Conservation (phyloP, 2,329 filamentous ascomycete species). For the Aspergillus pseudoterreus region DNA sequence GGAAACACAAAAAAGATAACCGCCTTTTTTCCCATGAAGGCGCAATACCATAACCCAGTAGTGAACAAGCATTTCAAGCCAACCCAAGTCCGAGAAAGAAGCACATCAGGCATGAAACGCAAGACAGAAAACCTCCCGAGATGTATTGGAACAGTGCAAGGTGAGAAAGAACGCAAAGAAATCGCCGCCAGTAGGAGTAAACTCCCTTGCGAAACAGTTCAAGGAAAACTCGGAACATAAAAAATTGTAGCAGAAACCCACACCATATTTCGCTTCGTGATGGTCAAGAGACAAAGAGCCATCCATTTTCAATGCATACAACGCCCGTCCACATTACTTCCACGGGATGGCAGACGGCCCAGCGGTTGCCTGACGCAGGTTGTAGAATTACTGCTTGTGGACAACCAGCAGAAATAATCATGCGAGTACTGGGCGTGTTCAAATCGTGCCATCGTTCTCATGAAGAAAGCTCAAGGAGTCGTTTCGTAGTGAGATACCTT, state of each 20-base stretch:
- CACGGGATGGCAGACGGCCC: background rate
- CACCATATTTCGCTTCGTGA: slow-evolving; percentile 14
- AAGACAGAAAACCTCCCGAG: slow-evolving; percentile 17
- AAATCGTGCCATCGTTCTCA: background rate
- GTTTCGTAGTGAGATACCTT: no score
- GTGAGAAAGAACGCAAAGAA: background rate
- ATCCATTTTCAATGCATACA: slow-evolving; percentile 8
- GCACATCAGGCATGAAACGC: slow-evolving; percentile 16
- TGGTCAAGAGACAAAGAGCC: slow-evolving; percentile 10
- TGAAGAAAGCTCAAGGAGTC: no score
- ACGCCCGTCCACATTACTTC: slow-evolving; percentile 6
- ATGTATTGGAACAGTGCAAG: slow-evolving; percentile 12
- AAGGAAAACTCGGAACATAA: slow-evolving; percentile 3
- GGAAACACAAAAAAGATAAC: slow-evolving; percentile 9
- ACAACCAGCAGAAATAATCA: background rate
- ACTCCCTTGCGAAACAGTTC: background rate
- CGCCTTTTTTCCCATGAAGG: slow-evolving; percentile 12
- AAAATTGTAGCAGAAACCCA: slow-evolving; percentile 18
- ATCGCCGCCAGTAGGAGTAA: slow-evolving; percentile 4
- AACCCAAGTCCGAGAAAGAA: slow-evolving; percentile 5
- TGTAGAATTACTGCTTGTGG: background rate
- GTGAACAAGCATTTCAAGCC: slow-evolving; percentile 6
- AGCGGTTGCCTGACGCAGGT: background rate
- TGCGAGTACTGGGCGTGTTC: background rate
- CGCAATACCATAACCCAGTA: slow-evolving; percentile 8